Evolutionary conservation across 2,329 filamentous ascomycete genomes (phyloP).

Genomic region (Aureobasidium leucospermi): DNA sequence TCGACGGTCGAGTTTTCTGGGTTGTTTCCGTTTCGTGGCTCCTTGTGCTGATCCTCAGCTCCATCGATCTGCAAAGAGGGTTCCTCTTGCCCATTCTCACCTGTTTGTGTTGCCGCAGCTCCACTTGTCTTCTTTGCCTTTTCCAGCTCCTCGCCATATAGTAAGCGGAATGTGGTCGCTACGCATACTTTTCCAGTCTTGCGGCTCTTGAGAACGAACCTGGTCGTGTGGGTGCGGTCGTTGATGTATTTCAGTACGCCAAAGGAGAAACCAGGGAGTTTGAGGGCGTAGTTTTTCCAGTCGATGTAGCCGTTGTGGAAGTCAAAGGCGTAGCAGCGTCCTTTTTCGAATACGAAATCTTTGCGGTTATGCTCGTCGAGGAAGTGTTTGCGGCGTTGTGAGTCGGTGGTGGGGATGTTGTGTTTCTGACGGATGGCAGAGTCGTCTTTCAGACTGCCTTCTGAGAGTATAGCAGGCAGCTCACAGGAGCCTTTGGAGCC

Average conservation of each 20-base stretch:
- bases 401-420: slow-evolving; percentile 31
- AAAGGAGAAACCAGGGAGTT: slow-evolving; percentile 39
- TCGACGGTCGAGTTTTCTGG: slow-evolving; percentile 5
- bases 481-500: slow-evolving; percentile 20
- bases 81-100: neutral
- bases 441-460: slow-evolving; percentile 36
- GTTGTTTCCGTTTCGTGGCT: neutral
- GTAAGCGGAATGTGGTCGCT: slow-evolving; percentile 39
- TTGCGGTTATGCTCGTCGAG: slow-evolving; percentile 29
- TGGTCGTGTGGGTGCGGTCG: slow-evolving; percentile 37
- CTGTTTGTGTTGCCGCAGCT: neutral
- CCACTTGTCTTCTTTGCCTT: slow-evolving; percentile 19
- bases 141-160: slow-evolving; percentile 37
- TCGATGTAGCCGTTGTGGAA: slow-evolving; percentile 45
- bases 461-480: slow-evolving; percentile 24
- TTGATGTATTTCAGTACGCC: slow-evolving; percentile 40
- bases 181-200: slow-evolving; percentile 35
- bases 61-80: neutral
- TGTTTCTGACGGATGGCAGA: slow-evolving; percentile 23
- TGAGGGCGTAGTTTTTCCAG: slow-evolving; percentile 39
- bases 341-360: slow-evolving; percentile 36
- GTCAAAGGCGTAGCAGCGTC: slow-evolving; percentile 37
- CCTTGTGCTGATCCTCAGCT: neutral
- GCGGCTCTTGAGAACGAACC: slow-evolving; percentile 40
- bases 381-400: slow-evolving; percentile 40